Evolutionary conservation across 1,284 basidiomycete genomes (phyloP).

Genomic region (Puccinia sorghi): DNA sequence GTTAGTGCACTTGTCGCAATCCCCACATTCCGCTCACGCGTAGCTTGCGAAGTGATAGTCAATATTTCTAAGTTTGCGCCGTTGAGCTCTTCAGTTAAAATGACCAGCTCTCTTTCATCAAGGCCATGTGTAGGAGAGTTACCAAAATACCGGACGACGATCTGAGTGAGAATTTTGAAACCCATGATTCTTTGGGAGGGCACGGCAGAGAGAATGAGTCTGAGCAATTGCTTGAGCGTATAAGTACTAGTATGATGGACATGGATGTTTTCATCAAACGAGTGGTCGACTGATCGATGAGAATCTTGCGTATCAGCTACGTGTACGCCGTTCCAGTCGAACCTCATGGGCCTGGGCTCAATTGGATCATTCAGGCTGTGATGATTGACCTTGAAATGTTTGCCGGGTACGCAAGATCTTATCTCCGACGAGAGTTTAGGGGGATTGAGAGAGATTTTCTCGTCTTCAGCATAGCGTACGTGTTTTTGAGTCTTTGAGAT

Average conservation of each 20-base stretch:
- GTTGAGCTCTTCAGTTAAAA: slow-evolving; percentile 22
- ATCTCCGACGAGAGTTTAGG: background rate
- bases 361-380: background rate
- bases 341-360: slow-evolving; percentile 1
- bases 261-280: slow-evolving; percentile 19
- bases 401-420: background rate
- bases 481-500: slow-evolving; percentile 14
- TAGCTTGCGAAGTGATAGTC: slow-evolving; percentile 32
- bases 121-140: background rate
- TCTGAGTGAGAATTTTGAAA: slow-evolving; percentile 44
- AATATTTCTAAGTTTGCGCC: slow-evolving; percentile 32
- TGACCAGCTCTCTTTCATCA: background rate
- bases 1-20: slow-evolving; percentile 28
- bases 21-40: slow-evolving; percentile 41
- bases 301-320: background rate
- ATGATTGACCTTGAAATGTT: background rate
- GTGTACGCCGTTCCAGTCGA: slow-evolving; percentile 28
- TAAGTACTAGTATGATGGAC: slow-evolving; percentile 32
- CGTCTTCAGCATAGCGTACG: slow-evolving; percentile 3
- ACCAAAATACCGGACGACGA: slow-evolving; percentile 34
- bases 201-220: slow-evolving; percentile 42
- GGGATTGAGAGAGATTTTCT: background rate
- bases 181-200: slow-evolving; percentile 43
- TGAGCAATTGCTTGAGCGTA: slow-evolving; percentile 32
- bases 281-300: background rate